A percentile compares a stretch with the other conserved stretches of the same genome.
Evolutionary conservation across 768 basidiomycete species (phyloP).

Genomic region (Tricholoma sp.): DNA sequence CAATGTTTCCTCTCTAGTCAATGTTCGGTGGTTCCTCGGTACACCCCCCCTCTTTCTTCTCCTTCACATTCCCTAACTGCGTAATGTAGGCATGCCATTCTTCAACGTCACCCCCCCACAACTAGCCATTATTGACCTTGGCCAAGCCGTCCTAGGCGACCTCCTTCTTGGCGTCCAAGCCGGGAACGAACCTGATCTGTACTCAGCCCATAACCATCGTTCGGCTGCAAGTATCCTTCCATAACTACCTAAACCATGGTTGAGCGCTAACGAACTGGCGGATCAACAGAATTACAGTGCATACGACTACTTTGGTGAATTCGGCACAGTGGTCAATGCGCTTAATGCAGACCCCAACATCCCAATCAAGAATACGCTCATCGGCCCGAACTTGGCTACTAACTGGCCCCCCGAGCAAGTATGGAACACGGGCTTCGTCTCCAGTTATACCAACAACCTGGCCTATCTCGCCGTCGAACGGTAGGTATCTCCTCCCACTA

Average conservation of each 20-base stretch:
- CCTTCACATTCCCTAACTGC: not conserved
- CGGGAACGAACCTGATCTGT: conserved; percentile 65
- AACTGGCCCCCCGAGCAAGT: conserved; percentile 52
- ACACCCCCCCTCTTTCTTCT: not conserved
- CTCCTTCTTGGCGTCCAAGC: conserved; percentile 59
- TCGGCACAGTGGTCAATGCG: conserved; percentile 40
- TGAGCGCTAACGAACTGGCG: not conserved
- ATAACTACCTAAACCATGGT: no score
- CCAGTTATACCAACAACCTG: not conserved
- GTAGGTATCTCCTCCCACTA: conserved; percentile 25
- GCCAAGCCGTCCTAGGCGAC: conserved; percentile 57
- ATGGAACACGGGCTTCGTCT: conserved; percentile 50
- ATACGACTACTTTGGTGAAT: conserved; percentile 44
- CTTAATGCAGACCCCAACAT: conserved; percentile 35
- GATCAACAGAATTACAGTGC: conserved; percentile 3
- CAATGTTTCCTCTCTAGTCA: conserved; percentile 57
- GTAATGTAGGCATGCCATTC: conserved; percentile 47
- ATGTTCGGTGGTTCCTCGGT: conserved; percentile 67
- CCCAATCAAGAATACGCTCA: conserved; percentile 38
- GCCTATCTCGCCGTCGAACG: conserved; percentile 45
- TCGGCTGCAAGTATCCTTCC: conserved; percentile 14
- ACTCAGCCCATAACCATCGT: conserved; percentile 38
- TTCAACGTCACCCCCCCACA: conserved; percentile 55
- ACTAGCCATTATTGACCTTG: conserved; percentile 52
- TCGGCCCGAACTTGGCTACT: conserved; percentile 49